phyloP scores from a whole-genome alignment of 2,329 filamentous ascomycete genomes.

The Verticillium tricorpus region DNA sequence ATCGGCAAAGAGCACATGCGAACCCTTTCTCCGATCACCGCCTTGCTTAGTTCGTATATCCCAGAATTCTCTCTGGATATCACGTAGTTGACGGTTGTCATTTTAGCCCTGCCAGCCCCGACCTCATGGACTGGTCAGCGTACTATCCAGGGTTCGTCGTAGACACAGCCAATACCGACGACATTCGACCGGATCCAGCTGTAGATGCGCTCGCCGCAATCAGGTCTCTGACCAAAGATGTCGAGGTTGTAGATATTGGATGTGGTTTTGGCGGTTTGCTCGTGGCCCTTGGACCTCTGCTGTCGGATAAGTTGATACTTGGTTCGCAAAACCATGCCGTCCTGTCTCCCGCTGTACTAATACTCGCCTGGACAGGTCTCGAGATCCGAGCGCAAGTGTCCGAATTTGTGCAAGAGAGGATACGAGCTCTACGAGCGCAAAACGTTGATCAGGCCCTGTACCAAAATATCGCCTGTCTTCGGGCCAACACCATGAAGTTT shows the following conservation, averaged over 20 bases:
- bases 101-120: conserved; percentile 68
- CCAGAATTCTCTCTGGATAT: conserved; percentile 11
- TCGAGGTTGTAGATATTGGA: conserved; percentile 94
- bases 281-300: conserved; percentile 74
- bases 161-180: conserved; percentile 15
- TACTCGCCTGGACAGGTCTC: conserved; percentile 53
- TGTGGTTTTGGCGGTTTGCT: conserved; percentile 93
- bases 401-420: conserved; percentile 84
- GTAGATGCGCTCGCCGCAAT: conserved; percentile 12
- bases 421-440: conserved; percentile 73
- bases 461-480: conserved; percentile 83
- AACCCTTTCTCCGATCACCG: conserved; percentile 97
- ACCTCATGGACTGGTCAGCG: conserved; percentile 84
- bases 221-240: conserved; percentile 55
- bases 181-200: conserved; percentile 12
- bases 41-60: conserved; percentile 66
- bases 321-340: conserved; percentile 43
- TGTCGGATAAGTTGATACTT: conserved; percentile 79
- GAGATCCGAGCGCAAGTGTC: conserved; percentile 91
- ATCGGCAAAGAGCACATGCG: conserved; percentile 91
- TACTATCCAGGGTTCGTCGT: conserved; percentile 73
- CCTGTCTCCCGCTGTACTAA: conserved; percentile 8
- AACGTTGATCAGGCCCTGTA: conserved; percentile 52
- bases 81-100: background rate
- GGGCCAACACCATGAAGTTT: conserved; percentile 98